phyloP scores from a whole-genome alignment of 2,329 filamentous ascomycete species.

The Huntiella omanensis region DNA sequence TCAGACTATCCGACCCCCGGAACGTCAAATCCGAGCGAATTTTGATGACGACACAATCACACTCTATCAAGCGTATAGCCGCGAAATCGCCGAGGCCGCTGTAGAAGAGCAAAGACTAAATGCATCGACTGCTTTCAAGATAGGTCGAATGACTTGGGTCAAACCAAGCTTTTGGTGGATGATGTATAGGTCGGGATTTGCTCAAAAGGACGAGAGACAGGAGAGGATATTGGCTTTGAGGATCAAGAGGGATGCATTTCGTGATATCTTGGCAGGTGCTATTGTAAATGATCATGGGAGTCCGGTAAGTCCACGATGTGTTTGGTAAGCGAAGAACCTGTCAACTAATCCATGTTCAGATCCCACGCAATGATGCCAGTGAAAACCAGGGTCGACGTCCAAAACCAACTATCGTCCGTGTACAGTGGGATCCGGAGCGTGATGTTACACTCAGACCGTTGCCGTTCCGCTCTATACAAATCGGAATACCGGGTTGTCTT shows the following conservation, averaged over 20 bases:
- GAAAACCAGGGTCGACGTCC: neutral
- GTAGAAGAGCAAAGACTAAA: conserved; percentile 30
- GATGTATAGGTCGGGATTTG: conserved; percentile 43
- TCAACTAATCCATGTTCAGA: too few species aligned
- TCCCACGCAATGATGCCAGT: too few species aligned
- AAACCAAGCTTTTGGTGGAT: conserved; percentile 47
- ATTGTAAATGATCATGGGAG: conserved; percentile 16
- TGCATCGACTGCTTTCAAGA: conserved; percentile 31
- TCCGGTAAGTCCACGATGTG: too few species aligned
- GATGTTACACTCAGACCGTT: conserved; percentile 25
- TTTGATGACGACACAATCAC: conserved; percentile 34
- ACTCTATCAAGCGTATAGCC: conserved; percentile 42
- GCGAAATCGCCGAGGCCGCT: conserved; percentile 32
- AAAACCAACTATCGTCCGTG: conserved; percentile 22
- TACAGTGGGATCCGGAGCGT: conserved; percentile 48
- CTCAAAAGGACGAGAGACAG: conserved; percentile 35
- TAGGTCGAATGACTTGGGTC: conserved; percentile 44
- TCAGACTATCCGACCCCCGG: conserved; percentile 14
- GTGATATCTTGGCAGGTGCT: conserved; percentile 24
- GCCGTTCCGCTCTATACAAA: conserved; percentile 37
- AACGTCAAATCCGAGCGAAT: conserved; percentile 33
- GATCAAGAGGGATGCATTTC: conserved; percentile 32
- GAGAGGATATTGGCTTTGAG: conserved; percentile 36
- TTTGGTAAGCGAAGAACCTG: too few species aligned
- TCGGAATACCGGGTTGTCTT: conserved; percentile 33